Base-by-base conservation (phyloP, 495 filamentous ascomycete species). In the Hamigera avellanea region DNA sequence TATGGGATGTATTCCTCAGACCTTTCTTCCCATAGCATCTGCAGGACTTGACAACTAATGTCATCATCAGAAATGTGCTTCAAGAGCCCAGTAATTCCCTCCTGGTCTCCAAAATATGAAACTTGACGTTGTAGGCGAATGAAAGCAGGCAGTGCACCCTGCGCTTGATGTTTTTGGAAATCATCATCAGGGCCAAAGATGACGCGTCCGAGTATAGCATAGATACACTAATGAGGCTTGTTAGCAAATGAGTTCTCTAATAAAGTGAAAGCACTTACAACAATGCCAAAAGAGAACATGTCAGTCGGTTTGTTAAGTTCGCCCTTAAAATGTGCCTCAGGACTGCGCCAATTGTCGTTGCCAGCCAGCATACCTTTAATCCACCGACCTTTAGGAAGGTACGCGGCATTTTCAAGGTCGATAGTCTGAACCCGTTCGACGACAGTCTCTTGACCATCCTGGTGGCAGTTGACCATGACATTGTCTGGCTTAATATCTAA, bases 331-430 rank as follows among this genome's bases (percentile, higher is more conserved):
- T 61, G 50, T 17, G 44, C 57, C 37, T 62, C 57, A 8, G 54
- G 54, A 42, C 56, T 62, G 19, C 57, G 43, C 59, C 57, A 63
- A 33, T 50, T 57, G 29, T 44, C 44, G 34, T 60, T 62, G 14
- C 58, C 58, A 39, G 49, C 40, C 37, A 51, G 48, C 40, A 44
- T 53, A 18, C 54, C 56, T 28, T 53, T 41, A 23, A 60, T 55
- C 26, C 44, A 45, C 32, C 43, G 43, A 15, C 48, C 45, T 31
- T 42, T 31, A 15, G 47, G 47, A 14, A 68, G 56, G 37, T 63
- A 58, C 7, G 64, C 63, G 27, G 64, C 59, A 40, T 67, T 61
- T 44, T 68, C 66, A 30, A 70, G 32, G 35, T 63, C 59, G 14
- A 51, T 59, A 9, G 61, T 26, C 13, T 58, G 57, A 18, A 59